phyloP scores from a whole-genome alignment of 345 rosid genomes.

The Eucalyptus melliodora region DNA sequence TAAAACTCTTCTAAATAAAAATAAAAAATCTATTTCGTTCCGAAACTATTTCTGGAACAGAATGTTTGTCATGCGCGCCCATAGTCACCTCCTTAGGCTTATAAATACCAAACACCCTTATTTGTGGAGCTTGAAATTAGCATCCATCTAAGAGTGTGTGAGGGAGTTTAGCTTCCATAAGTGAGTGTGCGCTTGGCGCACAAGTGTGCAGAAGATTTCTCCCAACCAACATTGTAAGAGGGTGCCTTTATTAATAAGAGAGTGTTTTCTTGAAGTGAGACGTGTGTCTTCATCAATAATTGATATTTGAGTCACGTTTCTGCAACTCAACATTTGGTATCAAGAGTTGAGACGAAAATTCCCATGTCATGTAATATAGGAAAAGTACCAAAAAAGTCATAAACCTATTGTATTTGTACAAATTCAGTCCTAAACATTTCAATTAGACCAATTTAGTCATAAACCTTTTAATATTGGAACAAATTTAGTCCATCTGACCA shows the following conservation, averaged over 20 bases:
- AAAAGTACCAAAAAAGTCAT: too few relatives aligned
- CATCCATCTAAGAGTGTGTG: neutral
- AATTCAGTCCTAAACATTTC: accelerated
- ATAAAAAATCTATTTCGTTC: too few relatives aligned
- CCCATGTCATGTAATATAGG: neutral
- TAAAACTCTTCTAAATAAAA: too few relatives aligned
- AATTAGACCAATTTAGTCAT: accelerated
- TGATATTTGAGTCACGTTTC: neutral
- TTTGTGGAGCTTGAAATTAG: neutral
- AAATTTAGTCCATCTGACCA: accelerated
- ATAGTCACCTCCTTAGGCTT: neutral
- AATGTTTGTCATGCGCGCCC: too few relatives aligned
- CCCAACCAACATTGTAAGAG: neutral
- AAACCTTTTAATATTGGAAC: too few relatives aligned
- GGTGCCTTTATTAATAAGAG: neutral
- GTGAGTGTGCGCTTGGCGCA: neutral
- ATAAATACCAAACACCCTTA: neutral
- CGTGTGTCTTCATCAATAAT: neutral
- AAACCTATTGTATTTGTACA: accelerated
- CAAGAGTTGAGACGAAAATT: neutral
- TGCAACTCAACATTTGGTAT: neutral
- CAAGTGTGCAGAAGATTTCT: neutral
- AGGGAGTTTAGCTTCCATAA: neutral
- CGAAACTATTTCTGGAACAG: too few relatives aligned
- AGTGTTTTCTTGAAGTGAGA: neutral